Evolutionary conservation across 352 stramenopile species (phyloP), one percentile per base, ranked within the genome.

Genomic region (Plasmopara muralis): DNA sequence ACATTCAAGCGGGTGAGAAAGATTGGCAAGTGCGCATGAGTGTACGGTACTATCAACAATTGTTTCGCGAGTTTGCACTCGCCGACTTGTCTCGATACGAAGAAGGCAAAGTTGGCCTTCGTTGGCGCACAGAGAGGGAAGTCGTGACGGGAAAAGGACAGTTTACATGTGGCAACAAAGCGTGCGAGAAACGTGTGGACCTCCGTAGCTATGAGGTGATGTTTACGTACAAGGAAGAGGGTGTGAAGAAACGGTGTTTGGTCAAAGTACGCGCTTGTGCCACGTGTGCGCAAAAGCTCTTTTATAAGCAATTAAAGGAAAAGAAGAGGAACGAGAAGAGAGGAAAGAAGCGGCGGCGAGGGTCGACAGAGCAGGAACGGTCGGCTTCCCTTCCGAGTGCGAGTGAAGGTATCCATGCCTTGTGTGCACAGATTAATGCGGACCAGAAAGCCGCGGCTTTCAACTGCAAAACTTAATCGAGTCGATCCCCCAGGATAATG

Each of bases 11-110:
- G 30, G 71, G 69, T 9, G 57, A 66, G 33, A 62, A 31, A n/a
- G 69, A 89, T 65, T 94, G 84, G 84, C 50, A 72, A 33, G 66
- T 89, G 59, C 77, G 82, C 51, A 85, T 94, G 68, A 88, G 79
- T 44, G 73, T 84, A 34, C 70, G 75, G n/a, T 94, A 94, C 67
- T 94, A 94, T 59, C 69, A 65, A 39, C 67, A 81, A 52, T 72
- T 94, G 30, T 94, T 85, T 55, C 83, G 85, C 34, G 81, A 91
- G 64, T 92, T 90, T 47, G 84, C 81, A 31, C 66, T 94, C 18
- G 75, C 69, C 4, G 82, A 94, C 53, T 60, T 94, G 8, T 83
- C 71, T 6, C 61, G 65, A 9, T 86, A 79, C 49, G 47, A 70
- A 35, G 80, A 87, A 14, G 74, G 77, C 25, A 75, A 74, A 53